Conservation (phyloP, 2,329 filamentous ascomycete species). For the Fonsecaea pedrosoi region DNA sequence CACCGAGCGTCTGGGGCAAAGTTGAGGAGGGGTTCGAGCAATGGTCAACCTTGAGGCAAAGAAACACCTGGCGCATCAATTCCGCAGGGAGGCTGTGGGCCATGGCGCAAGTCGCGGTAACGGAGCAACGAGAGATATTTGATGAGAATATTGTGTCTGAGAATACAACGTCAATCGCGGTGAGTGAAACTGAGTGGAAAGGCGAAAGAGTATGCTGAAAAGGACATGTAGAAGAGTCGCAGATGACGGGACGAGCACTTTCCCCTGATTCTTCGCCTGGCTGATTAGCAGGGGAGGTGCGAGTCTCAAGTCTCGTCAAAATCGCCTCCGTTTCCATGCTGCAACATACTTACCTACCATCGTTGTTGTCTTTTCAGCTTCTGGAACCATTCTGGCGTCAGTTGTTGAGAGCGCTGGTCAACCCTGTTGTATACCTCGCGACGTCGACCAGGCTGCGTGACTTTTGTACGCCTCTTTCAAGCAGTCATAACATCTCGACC, state of each 20-base stretch:
- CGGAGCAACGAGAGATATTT: neutral
- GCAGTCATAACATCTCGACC: too few relatives aligned
- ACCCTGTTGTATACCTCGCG: neutral
- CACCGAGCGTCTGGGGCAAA: neutral
- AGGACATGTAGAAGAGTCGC: neutral
- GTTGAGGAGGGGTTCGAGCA: neutral
- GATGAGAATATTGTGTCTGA: neutral
- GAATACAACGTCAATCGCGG: neutral
- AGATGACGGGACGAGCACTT: neutral
- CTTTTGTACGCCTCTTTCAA: too few relatives aligned
- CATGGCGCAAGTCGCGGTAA: neutral
- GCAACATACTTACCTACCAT: neutral
- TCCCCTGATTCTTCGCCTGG: neutral
- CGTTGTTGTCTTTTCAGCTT: neutral
- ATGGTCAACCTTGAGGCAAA: neutral
- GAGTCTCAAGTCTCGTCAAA: neutral
- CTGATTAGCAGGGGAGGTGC: neutral
- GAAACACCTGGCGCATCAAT: neutral
- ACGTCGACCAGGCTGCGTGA: neutral
- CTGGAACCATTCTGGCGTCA: neutral
- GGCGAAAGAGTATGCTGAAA: neutral
- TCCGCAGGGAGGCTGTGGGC: neutral
- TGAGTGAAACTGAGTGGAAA: neutral
- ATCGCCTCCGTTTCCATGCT: neutral
- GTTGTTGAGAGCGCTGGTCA: too few relatives aligned